phyloP scores from a whole-genome alignment of 768 basidiomycete species.

The Collybia sp. region DNA sequence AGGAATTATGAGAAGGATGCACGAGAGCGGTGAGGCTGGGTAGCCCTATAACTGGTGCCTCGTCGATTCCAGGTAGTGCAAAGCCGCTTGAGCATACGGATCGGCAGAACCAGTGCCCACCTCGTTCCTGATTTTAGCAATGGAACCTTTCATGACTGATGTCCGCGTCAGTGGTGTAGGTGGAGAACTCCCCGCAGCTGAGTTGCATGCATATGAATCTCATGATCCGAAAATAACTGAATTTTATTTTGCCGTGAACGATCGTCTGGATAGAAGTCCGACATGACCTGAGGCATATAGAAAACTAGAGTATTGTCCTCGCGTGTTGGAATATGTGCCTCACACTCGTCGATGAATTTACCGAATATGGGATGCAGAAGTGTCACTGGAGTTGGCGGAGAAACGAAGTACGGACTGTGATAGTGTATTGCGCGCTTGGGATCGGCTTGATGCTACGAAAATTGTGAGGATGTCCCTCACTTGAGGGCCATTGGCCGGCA shows the following conservation, averaged over 20 bases:
- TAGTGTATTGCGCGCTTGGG: too few species aligned
- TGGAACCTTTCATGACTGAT: neutral
- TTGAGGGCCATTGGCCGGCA: too few species aligned
- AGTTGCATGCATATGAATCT: neutral
- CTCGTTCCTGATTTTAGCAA: neutral
- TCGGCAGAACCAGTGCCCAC: neutral
- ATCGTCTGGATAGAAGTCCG: neutral
- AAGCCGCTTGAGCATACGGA: neutral
- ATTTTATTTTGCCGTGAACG: too few species aligned
- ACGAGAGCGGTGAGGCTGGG: neutral
- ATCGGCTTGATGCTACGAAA: too few species aligned
- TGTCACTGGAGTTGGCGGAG: neutral
- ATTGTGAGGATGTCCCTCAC: too few species aligned
- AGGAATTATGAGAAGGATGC: neutral
- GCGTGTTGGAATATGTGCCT: neutral
- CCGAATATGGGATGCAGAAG: neutral
- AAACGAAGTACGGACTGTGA: neutral
- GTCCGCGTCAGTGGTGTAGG: neutral
- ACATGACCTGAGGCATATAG: neutral
- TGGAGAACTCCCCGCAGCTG: too few species aligned
- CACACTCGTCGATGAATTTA: neutral
- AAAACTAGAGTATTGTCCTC: neutral
- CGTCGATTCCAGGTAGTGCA: neutral
- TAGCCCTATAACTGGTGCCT: neutral
- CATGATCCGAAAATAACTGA: too few species aligned